Evolutionary conservation across 495 filamentous ascomycete genomes (phyloP).

Genomic region (Neurospora intermedia): DNA sequence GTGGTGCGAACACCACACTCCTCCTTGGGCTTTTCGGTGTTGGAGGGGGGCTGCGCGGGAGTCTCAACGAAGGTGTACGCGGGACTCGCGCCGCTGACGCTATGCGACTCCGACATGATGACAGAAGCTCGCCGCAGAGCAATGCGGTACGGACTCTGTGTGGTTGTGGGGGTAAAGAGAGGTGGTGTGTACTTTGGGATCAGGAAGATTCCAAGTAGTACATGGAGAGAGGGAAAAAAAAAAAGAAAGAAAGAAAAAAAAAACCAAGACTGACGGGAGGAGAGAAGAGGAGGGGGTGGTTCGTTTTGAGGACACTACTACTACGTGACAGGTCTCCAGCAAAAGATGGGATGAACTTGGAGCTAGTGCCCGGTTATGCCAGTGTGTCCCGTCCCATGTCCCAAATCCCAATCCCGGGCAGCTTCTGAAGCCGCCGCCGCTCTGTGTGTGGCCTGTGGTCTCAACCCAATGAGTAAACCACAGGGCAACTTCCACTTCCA

Average conservation of each 20-base stretch:
- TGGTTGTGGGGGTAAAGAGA: background rate
- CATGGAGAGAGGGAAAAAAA: background rate
- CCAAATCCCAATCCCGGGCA: background rate
- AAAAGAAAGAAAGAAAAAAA: background rate
- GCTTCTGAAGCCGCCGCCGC: background rate
- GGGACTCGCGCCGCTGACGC: slow-evolving; percentile 39
- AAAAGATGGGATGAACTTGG: background rate
- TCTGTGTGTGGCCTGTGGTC: background rate
- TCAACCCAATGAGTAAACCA: background rate
- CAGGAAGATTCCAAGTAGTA: slow-evolving; percentile 1
- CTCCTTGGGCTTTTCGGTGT: slow-evolving; percentile 42
- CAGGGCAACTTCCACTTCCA: too few species aligned
- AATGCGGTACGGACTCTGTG: slow-evolving; percentile 1
- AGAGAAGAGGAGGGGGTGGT: background rate
- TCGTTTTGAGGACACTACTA: background rate
- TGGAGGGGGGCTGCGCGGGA: slow-evolving; percentile 49
- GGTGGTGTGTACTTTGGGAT: slow-evolving; percentile 3
- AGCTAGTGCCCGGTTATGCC: background rate
- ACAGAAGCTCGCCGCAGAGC: slow-evolving; percentile 12
- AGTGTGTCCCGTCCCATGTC: background rate
- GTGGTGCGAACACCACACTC: slow-evolving; percentile 68
- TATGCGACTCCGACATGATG: slow-evolving; percentile 36
- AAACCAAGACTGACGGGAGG: background rate
- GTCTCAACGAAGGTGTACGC: slow-evolving; percentile 73
- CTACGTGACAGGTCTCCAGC: background rate